Evolutionary conservation across 352 stramenopile species (phyloP), one percentile per base, ranked within the genome.

Genomic region (Pythium guiyangense): DNA sequence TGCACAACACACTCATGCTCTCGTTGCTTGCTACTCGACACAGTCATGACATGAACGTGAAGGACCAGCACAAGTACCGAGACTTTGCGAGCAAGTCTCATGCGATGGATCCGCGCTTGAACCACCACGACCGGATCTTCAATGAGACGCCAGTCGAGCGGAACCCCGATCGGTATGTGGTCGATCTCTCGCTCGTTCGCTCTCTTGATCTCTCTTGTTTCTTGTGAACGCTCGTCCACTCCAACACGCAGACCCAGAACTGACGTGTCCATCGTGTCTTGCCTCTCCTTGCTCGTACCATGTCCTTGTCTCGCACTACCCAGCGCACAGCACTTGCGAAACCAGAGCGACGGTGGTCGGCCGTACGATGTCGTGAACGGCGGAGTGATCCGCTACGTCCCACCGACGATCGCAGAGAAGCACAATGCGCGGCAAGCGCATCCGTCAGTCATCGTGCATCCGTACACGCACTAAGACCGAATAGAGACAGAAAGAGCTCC

Each of bases 291-390:
- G n/a, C n/a, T n/a, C n/a, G n/a, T n/a, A n/a, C n/a, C n/a, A n/a
- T n/a, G n/a, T n/a, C n/a, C n/a, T n/a, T n/a, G n/a, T n/a, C n/a
- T n/a, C n/a, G n/a, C n/a, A n/a, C 35, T 54, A 14, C n/a, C 35
- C 49, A 91, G 78, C 43, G 79, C 81, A 20, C 79, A 89, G 62
- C n/a, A 87, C n/a, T 53, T 93, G 20, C 80, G 84, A 20, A 90
- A 93, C 51, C 63, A 91, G 71, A 71, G 73, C 58, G 73, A 76
- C 2, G 77, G 60, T 2, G 84, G 80, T 1, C 77, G 79, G 22
- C 54, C 74, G n/a, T 87, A 74, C 57, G 65, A 90, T 42, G 84
- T 93, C 22, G 63, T 91, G 40, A 91, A 85, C 37, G 78, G 82
- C 20, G 77, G 73, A 6, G 53, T 63, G 6, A 64, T 93, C 29